Percentiles rank a stretch among this genome's conserved stretches.
phyloP scores from a whole-genome alignment of 1,284 basidiomycete species.

The Apiotrichum brassicae region DNA sequence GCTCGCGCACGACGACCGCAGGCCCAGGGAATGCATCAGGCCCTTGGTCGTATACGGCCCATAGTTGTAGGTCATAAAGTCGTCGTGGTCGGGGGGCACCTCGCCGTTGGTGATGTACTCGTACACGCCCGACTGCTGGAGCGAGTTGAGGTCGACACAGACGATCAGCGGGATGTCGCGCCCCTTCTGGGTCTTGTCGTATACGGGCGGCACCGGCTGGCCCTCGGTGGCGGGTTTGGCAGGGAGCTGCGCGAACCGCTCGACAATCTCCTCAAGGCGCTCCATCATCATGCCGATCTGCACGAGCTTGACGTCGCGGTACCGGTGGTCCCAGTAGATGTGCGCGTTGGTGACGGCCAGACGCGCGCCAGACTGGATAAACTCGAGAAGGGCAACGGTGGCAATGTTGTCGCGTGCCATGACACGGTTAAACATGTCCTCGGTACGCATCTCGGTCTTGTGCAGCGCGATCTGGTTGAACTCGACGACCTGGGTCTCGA shows the following conservation, averaged over 20 bases:
- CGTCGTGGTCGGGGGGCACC: slow-evolving; percentile 69
- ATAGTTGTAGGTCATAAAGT: slow-evolving; percentile 89
- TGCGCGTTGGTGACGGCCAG: slow-evolving; percentile 87
- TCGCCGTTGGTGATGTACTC: slow-evolving; percentile 77
- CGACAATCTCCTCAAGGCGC: slow-evolving; percentile 82
- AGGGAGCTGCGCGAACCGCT: slow-evolving; percentile 77
- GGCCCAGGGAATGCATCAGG: slow-evolving; percentile 66
- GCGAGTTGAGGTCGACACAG: slow-evolving; percentile 92
- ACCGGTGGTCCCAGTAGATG: slow-evolving; percentile 88
- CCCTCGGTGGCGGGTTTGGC: slow-evolving; percentile 17
- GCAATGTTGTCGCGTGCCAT: slow-evolving; percentile 94
- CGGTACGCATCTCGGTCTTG: slow-evolving; percentile 91
- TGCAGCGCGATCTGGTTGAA: slow-evolving; percentile 92
- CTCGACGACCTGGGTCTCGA: slow-evolving; percentile 91
- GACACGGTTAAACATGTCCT: slow-evolving; percentile 99
- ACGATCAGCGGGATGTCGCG: slow-evolving; percentile 83
- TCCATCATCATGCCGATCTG: slow-evolving; percentile 89
- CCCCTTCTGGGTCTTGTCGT: slow-evolving; percentile 36
- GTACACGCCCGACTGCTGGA: slow-evolving; percentile 81
- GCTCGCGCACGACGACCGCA: slow-evolving; percentile 76
- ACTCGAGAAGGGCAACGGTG: slow-evolving; percentile 80
- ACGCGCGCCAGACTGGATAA: slow-evolving; percentile 75
- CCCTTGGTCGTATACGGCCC: slow-evolving; percentile 91
- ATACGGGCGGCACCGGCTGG: slow-evolving; percentile 32
- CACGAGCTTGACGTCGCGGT: slow-evolving; percentile 94